Evolutionary conservation across 169 alveolate species (phyloP).

Genomic region (Ichthyophthirius multifiliis): DNA sequence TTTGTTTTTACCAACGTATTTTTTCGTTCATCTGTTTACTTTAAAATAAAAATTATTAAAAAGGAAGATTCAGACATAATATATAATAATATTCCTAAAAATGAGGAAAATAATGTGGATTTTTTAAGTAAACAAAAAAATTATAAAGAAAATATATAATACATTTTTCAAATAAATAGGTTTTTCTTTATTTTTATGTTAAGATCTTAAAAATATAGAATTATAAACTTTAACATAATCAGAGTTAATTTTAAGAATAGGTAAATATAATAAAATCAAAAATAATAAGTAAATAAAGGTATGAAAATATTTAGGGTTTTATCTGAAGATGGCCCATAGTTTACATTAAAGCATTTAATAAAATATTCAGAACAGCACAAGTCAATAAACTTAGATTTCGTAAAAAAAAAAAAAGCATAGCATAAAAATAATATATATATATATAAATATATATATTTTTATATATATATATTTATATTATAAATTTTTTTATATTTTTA

Average conservation of each 20-base stretch:
- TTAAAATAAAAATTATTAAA: background rate
- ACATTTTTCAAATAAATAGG: background rate
- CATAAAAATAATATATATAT: no score
- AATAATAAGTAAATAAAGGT: background rate
- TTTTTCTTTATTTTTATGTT: background rate
- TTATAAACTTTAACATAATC: background rate
- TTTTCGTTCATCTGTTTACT: background rate
- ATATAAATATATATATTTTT: no score
- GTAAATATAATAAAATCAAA: background rate
- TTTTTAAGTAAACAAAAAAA: background rate
- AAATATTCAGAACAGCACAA: background rate
- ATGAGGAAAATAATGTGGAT: background rate
- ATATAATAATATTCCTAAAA: background rate
- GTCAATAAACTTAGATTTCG: background rate
- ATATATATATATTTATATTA: no score
- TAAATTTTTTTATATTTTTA: no score
- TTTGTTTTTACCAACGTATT: background rate
- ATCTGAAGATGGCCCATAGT: background rate
- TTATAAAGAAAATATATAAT: background rate
- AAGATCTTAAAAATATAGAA: background rate
- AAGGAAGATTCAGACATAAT: background rate
- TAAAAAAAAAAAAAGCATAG: background rate
- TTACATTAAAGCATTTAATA: background rate
- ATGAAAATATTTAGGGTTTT: slow-evolving; percentile 1
- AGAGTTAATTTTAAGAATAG: background rate